These are phyloP conservation scores for Phialocephala sp. DNA, from an alignment of 2,329 filamentous ascomycete genomes.

Conservation along the genomic window DNA sequence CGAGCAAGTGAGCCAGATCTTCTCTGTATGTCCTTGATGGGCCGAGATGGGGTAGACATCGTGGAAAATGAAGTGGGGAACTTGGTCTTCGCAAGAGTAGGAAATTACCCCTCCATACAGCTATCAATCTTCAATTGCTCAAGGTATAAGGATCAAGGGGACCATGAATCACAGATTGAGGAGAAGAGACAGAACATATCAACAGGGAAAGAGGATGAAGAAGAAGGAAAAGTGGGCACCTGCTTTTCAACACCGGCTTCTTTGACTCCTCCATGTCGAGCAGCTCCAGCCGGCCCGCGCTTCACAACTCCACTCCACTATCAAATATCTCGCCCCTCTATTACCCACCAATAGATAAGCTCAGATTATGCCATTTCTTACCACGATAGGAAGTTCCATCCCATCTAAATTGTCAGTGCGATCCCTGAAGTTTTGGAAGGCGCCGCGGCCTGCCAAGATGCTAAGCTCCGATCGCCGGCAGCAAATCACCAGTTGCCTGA, in stretches of 20 bases:
- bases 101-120: slow-evolving; percentile 1
- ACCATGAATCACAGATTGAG: background rate
- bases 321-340: slow-evolving; percentile 2
- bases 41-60: slow-evolving; percentile 39
- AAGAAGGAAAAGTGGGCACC: background rate
- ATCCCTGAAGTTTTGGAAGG: too few species aligned
- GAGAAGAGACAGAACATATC: background rate
- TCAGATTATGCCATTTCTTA: background rate
- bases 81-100: background rate
- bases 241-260: background rate
- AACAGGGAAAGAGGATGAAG: background rate
- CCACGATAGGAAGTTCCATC: background rate
- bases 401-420: background rate
- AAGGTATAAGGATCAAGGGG: background rate
- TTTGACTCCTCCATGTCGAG: background rate
- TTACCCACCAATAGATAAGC: slow-evolving; percentile 22
- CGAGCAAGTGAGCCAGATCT: slow-evolving; percentile 37
- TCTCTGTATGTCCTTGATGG: slow-evolving; percentile 30
- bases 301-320: background rate
- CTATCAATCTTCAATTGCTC: background rate
- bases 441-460: too few species aligned
- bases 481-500: background rate
- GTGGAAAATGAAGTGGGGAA: slow-evolving; percentile 8
- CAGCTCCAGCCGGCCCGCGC: slow-evolving; percentile 7
- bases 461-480: background rate